Conservation (phyloP, 192 early-diverging fungal species). For the Umbelopsis isabellina region DNA sequence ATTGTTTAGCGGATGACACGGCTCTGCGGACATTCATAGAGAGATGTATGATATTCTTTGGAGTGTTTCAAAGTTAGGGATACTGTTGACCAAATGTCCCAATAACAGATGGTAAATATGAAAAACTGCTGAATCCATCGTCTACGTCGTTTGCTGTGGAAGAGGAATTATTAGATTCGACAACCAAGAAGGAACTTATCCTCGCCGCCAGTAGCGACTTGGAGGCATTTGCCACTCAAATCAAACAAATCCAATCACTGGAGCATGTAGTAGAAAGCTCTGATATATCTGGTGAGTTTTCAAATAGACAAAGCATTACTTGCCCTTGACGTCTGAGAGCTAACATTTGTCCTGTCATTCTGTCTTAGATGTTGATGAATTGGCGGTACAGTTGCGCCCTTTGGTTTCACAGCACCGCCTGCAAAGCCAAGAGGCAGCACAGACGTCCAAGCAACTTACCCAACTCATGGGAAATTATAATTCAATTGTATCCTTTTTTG, state of each 20-base stretch:
- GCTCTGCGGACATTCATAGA: slow-evolving; percentile 38
- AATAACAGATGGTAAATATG: slow-evolving; percentile 34
- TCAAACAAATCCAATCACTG: slow-evolving; percentile 45
- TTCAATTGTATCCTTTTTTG: slow-evolving; percentile 34
- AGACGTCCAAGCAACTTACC: slow-evolving; percentile 36
- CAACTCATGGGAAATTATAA: slow-evolving; percentile 49
- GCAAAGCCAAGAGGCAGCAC: slow-evolving; percentile 30
- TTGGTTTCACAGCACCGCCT: slow-evolving; percentile 39
- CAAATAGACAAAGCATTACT: background rate
- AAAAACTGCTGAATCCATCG: slow-evolving; percentile 39
- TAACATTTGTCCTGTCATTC: background rate
- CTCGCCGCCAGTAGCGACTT: slow-evolving; percentile 40
- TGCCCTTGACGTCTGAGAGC: background rate
- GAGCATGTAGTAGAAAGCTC: slow-evolving; percentile 43
- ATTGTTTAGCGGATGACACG: slow-evolving; percentile 34
- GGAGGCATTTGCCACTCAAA: slow-evolving; percentile 34
- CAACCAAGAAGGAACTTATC: slow-evolving; percentile 46
- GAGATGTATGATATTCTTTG: slow-evolving; percentile 37
- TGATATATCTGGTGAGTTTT: slow-evolving; percentile 38
- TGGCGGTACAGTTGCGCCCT: slow-evolving; percentile 34
- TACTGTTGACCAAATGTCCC: background rate
- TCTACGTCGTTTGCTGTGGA: slow-evolving; percentile 38
- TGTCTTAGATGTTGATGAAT: slow-evolving; percentile 35
- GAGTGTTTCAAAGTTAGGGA: background rate
- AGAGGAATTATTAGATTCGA: slow-evolving; percentile 39